Percentiles rank a stretch among this genome's conserved stretches.
Evolutionary conservation across 2,329 filamentous ascomycete genomes (phyloP).

Genomic region (Colletotrichum ledebouriae): DNA sequence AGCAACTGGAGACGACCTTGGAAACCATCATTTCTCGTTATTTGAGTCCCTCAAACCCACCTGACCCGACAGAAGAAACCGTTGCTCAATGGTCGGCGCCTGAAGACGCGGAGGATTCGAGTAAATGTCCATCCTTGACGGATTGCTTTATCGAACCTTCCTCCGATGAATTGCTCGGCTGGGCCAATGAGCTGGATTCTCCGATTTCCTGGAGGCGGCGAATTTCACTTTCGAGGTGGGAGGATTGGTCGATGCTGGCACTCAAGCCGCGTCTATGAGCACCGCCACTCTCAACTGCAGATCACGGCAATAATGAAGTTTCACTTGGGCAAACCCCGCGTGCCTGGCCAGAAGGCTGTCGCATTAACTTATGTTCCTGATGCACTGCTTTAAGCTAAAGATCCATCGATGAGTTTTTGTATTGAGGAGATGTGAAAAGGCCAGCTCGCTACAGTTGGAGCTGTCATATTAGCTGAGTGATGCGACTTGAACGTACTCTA

Average conservation of each 20-base stretch:
- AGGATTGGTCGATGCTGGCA: not conserved
- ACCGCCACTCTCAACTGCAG: too few relatives aligned
- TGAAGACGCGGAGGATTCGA: not conserved
- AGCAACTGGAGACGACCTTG: constrained; percentile 1
- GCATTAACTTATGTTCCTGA: too few relatives aligned
- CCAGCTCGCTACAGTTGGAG: too few relatives aligned
- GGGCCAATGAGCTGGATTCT: not conserved
- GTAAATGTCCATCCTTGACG: not conserved
- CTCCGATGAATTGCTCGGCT: not conserved
- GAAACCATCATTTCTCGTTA: constrained; percentile 5
- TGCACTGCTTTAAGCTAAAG: too few relatives aligned
- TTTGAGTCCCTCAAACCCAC: not conserved
- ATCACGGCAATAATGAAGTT: too few relatives aligned
- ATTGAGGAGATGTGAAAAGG: too few relatives aligned
- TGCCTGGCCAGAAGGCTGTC: too few relatives aligned
- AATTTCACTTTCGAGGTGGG: not conserved
- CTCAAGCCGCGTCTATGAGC: too few relatives aligned
- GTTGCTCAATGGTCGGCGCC: not conserved
- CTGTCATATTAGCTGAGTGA: too few relatives aligned
- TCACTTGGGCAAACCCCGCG: too few relatives aligned
- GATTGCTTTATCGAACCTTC: not conserved
- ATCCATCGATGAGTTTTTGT: too few relatives aligned
- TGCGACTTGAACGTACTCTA: too few relatives aligned
- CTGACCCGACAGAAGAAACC: not conserved
- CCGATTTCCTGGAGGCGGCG: constrained; percentile 4